These are phyloP conservation scores for Zymoseptoria brevis DNA, from an alignment of 2,329 filamentous ascomycete genomes.

Conservation along the genomic window DNA sequence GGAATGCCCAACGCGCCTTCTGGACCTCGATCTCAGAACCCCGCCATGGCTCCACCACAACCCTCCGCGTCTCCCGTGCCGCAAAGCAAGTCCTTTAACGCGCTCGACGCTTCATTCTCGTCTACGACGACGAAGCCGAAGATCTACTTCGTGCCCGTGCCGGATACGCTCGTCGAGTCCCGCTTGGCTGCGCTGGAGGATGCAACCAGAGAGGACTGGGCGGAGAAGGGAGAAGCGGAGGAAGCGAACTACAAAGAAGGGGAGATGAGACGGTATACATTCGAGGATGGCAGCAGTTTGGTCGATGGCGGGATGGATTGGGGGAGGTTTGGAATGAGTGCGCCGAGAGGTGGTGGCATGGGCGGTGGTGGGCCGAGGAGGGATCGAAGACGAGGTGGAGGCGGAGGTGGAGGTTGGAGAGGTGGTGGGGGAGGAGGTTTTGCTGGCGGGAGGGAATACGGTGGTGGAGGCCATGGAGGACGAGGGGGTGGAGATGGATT, in stretches of 20 bases:
- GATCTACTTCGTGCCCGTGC: slow-evolving; percentile 59
- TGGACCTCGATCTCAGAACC: slow-evolving; percentile 13
- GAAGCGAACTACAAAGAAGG: slow-evolving; percentile 23
- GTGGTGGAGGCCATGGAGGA: slow-evolving; percentile 1
- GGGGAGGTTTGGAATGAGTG: slow-evolving; percentile 23
- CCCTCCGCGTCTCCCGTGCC: slow-evolving; percentile 5
- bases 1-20: slow-evolving; percentile 21
- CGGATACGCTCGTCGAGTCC: slow-evolving; percentile 54
- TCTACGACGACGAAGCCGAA: slow-evolving; percentile 56
- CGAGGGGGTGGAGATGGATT: not conserved
- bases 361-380: slow-evolving; percentile 13
- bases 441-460: slow-evolving; percentile 5
- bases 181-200: slow-evolving; percentile 55
- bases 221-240: slow-evolving; percentile 23
- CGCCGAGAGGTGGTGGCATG: slow-evolving; percentile 9
- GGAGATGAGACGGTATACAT: slow-evolving; percentile 35
- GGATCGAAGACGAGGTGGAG: slow-evolving; percentile 10
- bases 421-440: slow-evolving; percentile 10
- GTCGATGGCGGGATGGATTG: slow-evolving; percentile 36
- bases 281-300: slow-evolving; percentile 37
- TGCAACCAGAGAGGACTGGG: slow-evolving; percentile 37
- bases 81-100: slow-evolving; percentile 14
- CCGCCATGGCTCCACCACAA: slow-evolving; percentile 9
- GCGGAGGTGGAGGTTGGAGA: slow-evolving; percentile 14
- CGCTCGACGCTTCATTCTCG: slow-evolving; percentile 52